Base-by-base conservation (phyloP, 495 filamentous ascomycete genomes). In the Penicillium paxilli region DNA sequence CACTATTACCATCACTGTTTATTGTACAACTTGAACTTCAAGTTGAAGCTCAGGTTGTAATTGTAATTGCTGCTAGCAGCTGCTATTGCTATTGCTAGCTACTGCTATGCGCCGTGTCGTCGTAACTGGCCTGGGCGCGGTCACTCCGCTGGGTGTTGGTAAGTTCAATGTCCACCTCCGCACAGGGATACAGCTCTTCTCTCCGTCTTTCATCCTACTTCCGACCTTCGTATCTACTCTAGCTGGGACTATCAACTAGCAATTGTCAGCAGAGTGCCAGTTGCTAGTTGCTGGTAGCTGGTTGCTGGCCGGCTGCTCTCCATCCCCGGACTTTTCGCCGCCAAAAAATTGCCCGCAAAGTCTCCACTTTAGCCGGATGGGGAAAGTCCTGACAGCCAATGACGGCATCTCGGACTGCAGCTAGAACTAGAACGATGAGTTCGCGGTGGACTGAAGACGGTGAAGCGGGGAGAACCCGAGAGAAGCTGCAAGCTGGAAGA, bases 141-240 rank as follows among this genome's bases (percentile, higher is more conserved):
- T 98, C 48, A 96, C 94, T 47, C 94, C 94, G 42, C 79, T 98
- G 19, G 93, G 89, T 49, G 83, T 96, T 33, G 92, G 86, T 88
- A 55, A 63, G 75, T 68, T 16, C 35, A 8, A 38, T 7, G 12
- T 14, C 19, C 26, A 25, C 25, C 37, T 37, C 20, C 35, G 26
- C 35, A 16, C 35, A 16, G 3, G n/a, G 10, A 44, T 30, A 40
- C 37, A 17, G 17, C 19, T 32, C 2, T 26, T 41, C 17, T 7
- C 20, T 16, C 24, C 25, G 2, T 37, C 14, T 38, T 17, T 17
- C 11, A 14, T 9, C n/a, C 51, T 35, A 22, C n/a, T n/a, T 17
- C 17, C 17, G 2, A 40, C 5, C 25, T 16, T 35, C 32, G 6
- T 35, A 35, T 38, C 11, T 8, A 24, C 40, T 22, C 2, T 21